A percentile compares a stretch with the other conserved stretches of the same genome.
These are phyloP conservation scores for Pseudofabraea citricarpa DNA, from an alignment of 2,329 filamentous ascomycete genomes.

Conservation along the genomic window DNA sequence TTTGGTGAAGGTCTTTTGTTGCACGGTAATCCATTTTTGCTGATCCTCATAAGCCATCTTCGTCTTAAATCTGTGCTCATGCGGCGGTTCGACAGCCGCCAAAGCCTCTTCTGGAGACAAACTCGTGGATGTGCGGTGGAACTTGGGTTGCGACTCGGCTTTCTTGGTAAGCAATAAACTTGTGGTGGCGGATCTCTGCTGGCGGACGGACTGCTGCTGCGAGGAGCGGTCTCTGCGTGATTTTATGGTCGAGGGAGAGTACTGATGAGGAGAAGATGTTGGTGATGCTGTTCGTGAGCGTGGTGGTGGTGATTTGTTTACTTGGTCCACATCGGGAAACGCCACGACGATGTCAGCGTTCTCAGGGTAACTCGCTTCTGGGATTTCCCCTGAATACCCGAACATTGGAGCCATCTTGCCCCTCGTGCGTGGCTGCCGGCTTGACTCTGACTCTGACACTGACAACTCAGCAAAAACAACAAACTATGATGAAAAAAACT, in stretches of 20 bases:
- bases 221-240: conserved; percentile 20
- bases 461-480: background rate
- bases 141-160: conserved; percentile 10
- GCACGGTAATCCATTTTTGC: conserved; percentile 71
- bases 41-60: conserved; percentile 63
- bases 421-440: background rate
- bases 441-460: background rate
- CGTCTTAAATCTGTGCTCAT: conserved; percentile 26
- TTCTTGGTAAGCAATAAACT: conserved; percentile 4
- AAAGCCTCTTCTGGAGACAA: conserved; percentile 23
- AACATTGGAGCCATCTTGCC: conserved; percentile 3
- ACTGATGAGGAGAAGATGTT: background rate
- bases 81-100: conserved; percentile 23
- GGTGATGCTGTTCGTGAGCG: conserved; percentile 15
- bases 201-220: conserved; percentile 17
- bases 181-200: conserved; percentile 18
- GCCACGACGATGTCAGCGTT: conserved; percentile 4
- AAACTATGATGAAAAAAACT: background rate
- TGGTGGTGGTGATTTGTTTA: conserved; percentile 13
- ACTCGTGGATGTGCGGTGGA: conserved; percentile 14
- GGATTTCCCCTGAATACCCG: background rate
- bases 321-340: conserved; percentile 11
- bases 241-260: conserved; percentile 11
- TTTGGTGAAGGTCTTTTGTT: conserved; percentile 99
- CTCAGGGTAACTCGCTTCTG: conserved; percentile 6